Evolutionary conservation across 306 rosid species (phyloP), one percentile per base, ranked within the genome.

Genomic region (Begonia fuchsioides): DNA sequence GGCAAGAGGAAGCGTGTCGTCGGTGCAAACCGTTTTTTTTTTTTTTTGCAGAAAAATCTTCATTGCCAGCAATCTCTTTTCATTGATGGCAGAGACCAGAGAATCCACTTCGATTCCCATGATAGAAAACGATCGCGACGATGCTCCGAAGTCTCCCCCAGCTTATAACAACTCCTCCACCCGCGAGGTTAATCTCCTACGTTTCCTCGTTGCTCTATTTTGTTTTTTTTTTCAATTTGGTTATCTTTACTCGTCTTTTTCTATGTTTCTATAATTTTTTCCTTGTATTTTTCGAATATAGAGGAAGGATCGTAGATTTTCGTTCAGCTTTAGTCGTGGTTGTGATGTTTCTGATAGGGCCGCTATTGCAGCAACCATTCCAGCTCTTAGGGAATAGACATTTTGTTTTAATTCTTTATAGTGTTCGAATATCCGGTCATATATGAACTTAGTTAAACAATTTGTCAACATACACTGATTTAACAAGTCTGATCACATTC

Each of bases 91-190:
- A 1, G 94, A 87, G 50, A 72, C 66, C 47, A 77, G 79, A 57
- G 94, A 77, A 74, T 76, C 94, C 41, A 77, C 85, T 44, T 87
- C 92, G 1, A 38, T 74, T 61, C 94, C 94, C 54, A 76, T 87
- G 17, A 83, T 86, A 60, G 87, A 77, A 69, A 47, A 57, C 13
- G 86, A 86, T 69, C 71, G 77, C 53, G 90, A 87, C 60, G 94
- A 83, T 64, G 76, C 71, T 17, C 78, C 79, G 44, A 87, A 76
- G 71, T 73, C 87, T 60, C 87, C 87, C 1, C 96, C 94, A 1
- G 17, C 46, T 44, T 87, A 87, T 32, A 87, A 94, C 39, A 80
- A 76, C 58, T 83, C 87, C 17, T 75, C 93, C 54, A 87, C 96
- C 58, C 94, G 93, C 61, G 74, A 76, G 96, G 96, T 86, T 5